Base-by-base conservation (phyloP, 352 stramenopile genomes). In the Phytopythium delawarense region DNA sequence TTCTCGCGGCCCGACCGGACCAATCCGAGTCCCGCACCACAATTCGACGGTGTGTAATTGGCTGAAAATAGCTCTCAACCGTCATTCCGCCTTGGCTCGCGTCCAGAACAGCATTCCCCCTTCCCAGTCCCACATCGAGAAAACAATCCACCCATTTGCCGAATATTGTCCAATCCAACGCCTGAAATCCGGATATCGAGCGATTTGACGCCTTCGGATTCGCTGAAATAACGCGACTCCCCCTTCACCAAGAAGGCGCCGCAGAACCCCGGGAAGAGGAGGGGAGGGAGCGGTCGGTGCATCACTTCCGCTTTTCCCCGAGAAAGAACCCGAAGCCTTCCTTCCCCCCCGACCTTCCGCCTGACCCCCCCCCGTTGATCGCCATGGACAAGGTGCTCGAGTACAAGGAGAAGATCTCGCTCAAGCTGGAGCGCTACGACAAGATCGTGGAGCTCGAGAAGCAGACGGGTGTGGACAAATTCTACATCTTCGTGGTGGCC, bases 381-480 rank as follows among this genome's bases (percentile, higher is more conserved):
- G 61, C 21, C 32, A 94, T 94, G 85, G 85, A 94, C 75, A 92
- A 92, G 69, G 7, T 87, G 52, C 54, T 87, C 54, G 78, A 92
- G 67, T 94, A 94, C 79, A 91, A 91, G 78, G 77, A 81, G 28
- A 92, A 87, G 67, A 91, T 94, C 75, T 80, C 69, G 59, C 71
- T 75, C 71, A 84, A 85, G 69, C 73, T 94, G 62, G 83, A 91
- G 70, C 78, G 80, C 61, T 93, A 93, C 66, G 80, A 91, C 8
- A 88, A 92, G 77, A 74, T 94, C 65, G 78, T 88, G 48, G 82
- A 94, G 64, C 64, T 92, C 37, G 86, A 95, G 75, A 88, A 92
- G 75, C 76, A 91, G 69, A 93, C 84, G 46, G 86, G 84, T 40
- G 70, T 95, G 48, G 84, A 93, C 73, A 95, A 95, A 79, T 93